phyloP scores from a whole-genome alignment of 1,139 yeast species.

The Saccharomyces uvarum region DNA sequence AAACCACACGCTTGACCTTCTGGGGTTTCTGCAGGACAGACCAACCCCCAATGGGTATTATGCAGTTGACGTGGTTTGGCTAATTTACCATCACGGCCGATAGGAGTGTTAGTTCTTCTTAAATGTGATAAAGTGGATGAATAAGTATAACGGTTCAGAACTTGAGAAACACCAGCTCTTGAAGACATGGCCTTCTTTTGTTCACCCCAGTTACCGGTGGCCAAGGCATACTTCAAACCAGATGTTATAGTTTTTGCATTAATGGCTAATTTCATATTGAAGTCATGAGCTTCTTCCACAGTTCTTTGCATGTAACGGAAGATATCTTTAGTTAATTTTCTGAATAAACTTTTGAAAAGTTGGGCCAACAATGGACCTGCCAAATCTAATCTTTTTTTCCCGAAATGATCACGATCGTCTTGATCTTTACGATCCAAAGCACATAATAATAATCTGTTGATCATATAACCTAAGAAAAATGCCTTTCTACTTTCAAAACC shows the following conservation, averaged over 20 bases:
- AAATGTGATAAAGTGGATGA: constrained; percentile 95
- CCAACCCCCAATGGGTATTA: constrained; percentile 99
- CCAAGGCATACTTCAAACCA: constrained; percentile 93
- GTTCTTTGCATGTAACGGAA: constrained; percentile 98
- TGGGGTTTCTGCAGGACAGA: constrained; percentile 99
- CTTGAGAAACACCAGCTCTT: constrained; percentile 99
- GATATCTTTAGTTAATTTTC: constrained; percentile 88
- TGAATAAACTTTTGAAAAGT: constrained; percentile 87
- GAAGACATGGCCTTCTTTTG: constrained; percentile 98
- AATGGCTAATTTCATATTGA: constrained; percentile 91
- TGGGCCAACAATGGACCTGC: constrained; percentile 97
- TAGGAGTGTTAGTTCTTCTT: constrained; percentile 97
- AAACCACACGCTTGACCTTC: constrained; percentile 99
- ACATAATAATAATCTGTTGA: constrained; percentile 84
- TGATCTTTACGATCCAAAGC: constrained; percentile 96
- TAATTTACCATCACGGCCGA: constrained; percentile 96
- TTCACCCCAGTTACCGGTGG: constrained; percentile 99
- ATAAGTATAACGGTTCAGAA: constrained; percentile 92
- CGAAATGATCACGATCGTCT: constrained; percentile 98
- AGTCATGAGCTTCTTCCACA: constrained; percentile 94
- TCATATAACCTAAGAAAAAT: constrained; percentile 95
- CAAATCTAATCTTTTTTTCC: constrained; percentile 93
- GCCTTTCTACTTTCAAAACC: constrained; percentile 97
- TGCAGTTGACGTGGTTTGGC: constrained; percentile 98
- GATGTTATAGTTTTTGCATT: constrained; percentile 95